Evolutionary conservation across 2,329 filamentous ascomycete species (phyloP).

Genomic region (Pyricularia pennisetigena): DNA sequence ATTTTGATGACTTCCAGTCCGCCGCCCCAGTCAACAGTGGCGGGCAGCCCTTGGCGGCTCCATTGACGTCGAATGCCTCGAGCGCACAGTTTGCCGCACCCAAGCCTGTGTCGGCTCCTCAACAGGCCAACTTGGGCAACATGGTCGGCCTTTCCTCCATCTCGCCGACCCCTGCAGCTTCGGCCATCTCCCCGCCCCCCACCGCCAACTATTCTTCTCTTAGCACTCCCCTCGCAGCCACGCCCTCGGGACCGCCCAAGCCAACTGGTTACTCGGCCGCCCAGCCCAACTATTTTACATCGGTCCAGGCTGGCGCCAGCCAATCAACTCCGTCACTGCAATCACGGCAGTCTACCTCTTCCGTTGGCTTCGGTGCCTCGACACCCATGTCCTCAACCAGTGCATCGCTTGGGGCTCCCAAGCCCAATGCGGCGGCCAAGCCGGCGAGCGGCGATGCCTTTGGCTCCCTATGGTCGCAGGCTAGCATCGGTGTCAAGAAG

Average conservation of each 20-base stretch:
- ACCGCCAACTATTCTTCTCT: conserved; percentile 58
- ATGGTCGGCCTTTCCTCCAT: conserved; percentile 73
- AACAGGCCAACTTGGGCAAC: conserved; percentile 70
- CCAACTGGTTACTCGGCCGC: conserved; percentile 61
- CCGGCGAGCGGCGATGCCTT: conserved; percentile 72
- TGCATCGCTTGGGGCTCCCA: conserved; percentile 16
- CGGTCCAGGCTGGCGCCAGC: conserved; percentile 41
- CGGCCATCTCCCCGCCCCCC: conserved; percentile 36
- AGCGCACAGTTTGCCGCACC: conserved; percentile 69
- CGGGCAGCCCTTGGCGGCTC: conserved; percentile 33
- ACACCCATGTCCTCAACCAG: conserved; percentile 9
- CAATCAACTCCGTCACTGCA: conserved; percentile 20
- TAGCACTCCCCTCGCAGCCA: conserved; percentile 34
- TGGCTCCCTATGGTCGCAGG: conserved; percentile 73
- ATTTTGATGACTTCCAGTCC: conserved; percentile 97
- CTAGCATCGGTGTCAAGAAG: conserved; percentile 69
- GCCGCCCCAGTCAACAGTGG: conserved; percentile 50
- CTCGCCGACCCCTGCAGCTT: conserved; percentile 57
- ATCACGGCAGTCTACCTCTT: conserved; percentile 7
- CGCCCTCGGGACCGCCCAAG: conserved; percentile 37
- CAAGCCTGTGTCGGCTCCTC: conserved; percentile 73
- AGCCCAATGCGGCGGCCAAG: conserved; percentile 34
- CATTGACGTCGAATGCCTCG: conserved; percentile 41
- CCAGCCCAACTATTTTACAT: conserved; percentile 92
- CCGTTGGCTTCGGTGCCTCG: conserved; percentile 19